Conservation (phyloP, 805 yeast species). For the Metschnikowia santaceciliae region DNA sequence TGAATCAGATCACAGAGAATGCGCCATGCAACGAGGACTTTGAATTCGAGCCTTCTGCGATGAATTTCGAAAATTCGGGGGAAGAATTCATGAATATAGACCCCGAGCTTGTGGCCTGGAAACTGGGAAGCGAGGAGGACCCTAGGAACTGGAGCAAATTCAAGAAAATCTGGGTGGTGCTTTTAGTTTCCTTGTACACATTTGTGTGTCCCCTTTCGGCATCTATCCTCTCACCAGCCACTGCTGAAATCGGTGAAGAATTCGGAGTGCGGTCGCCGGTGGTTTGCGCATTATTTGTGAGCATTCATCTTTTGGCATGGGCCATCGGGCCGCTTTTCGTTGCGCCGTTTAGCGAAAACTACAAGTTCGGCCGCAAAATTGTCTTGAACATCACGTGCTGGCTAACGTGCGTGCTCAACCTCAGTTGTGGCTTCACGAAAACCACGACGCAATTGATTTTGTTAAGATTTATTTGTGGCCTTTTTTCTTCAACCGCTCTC, state of each 20-base stretch:
- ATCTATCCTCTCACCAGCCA: slow-evolving; percentile 38
- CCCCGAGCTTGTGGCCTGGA: slow-evolving; percentile 38
- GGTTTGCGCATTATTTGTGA: slow-evolving; percentile 29
- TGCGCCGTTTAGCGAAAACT: slow-evolving; percentile 38
- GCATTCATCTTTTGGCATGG: slow-evolving; percentile 38
- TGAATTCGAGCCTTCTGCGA: slow-evolving; percentile 19
- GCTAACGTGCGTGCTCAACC: slow-evolving; percentile 31
- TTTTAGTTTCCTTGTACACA: slow-evolving; percentile 33
- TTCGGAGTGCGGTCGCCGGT: slow-evolving; percentile 25
- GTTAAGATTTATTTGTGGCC: slow-evolving; percentile 33
- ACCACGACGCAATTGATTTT: slow-evolving; percentile 31
- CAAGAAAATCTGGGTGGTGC: slow-evolving; percentile 21
- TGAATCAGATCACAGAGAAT: slow-evolving; percentile 18
- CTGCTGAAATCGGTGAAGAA: slow-evolving; percentile 25
- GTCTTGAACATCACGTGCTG: slow-evolving; percentile 33
- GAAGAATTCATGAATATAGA: slow-evolving; percentile 30
- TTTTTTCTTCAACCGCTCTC: slow-evolving; percentile 36
- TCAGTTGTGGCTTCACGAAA: slow-evolving; percentile 35
- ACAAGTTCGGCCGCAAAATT: slow-evolving; percentile 32
- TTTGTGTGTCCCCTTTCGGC: slow-evolving; percentile 41
- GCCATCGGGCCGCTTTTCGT: slow-evolving; percentile 38
- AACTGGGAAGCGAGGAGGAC: slow-evolving; percentile 28
- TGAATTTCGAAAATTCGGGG: slow-evolving; percentile 29
- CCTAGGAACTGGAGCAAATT: slow-evolving; percentile 33
- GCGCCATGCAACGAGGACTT: neutral